Percentiles rank a stretch among this genome's conserved stretches.
Evolutionary conservation across 441 rosid species (phyloP).

Genomic region (Euphorbia neoarborescens): DNA sequence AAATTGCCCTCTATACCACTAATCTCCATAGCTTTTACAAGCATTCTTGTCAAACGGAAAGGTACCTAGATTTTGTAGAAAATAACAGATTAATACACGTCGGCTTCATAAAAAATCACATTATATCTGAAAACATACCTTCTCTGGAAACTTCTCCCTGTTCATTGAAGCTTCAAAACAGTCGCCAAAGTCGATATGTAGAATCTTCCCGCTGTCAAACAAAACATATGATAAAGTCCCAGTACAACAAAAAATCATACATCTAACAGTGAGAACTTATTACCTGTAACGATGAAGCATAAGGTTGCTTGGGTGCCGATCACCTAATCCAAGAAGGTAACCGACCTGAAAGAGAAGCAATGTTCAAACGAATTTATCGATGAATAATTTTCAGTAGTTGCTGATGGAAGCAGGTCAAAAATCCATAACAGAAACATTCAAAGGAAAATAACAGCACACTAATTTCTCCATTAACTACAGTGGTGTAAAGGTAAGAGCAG

Average conservation of each 20-base stretch:
- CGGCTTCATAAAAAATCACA: neutral
- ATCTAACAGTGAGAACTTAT: slow-evolving; percentile 23
- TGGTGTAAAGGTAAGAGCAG: neutral
- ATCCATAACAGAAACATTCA: neutral
- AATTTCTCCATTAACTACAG: neutral
- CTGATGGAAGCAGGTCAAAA: neutral
- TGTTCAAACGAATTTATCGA: neutral
- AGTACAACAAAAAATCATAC: neutral
- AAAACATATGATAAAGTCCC: slow-evolving; percentile 17
- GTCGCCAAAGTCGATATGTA: slow-evolving; percentile 99
- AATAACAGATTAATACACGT: neutral
- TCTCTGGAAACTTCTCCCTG: slow-evolving; percentile 97
- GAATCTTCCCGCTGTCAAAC: slow-evolving; percentile 77
- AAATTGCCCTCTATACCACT: slow-evolving; percentile 98
- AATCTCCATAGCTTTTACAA: slow-evolving; percentile 99
- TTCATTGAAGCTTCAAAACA: slow-evolving; percentile 99
- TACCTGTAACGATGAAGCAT: slow-evolving; percentile 94
- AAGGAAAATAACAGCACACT: neutral
- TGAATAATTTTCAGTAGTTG: neutral
- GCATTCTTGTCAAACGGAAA: slow-evolving; percentile 99
- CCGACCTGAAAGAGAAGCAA: slow-evolving; percentile 69
- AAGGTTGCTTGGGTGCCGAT: slow-evolving; percentile 99
- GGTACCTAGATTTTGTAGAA: slow-evolving; percentile 63
- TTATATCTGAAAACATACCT: slow-evolving; percentile 35
- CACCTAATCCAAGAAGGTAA: slow-evolving; percentile 98